Base-by-base conservation (phyloP, 1,284 basidiomycete species). In the Sporisorium exsertum region DNA sequence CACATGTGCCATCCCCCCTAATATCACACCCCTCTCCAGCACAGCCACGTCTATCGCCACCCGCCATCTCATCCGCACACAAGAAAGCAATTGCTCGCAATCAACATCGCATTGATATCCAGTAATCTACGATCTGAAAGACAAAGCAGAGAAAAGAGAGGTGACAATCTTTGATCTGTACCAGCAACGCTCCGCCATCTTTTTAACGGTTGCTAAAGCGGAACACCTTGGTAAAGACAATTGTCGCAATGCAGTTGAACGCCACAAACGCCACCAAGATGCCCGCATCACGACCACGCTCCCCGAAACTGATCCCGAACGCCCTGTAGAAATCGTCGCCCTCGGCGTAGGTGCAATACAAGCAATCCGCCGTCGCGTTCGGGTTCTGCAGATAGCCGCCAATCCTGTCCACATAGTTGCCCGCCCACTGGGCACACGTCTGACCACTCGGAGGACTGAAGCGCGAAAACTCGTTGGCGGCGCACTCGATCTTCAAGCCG, bases 351-450 rank as follows among this genome's bases (percentile, higher is more conserved):
- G 91, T 89, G 81, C 92, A 94, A 83, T 93, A 94, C n/a, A 88
- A 88, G 85, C 93, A 94, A 8, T 72, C 69, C 12, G 51, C 58
- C 0, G 90, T 91, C 9, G 88, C 92, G 55, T 88, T 86, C 0
- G 89, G 89, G 85, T 95, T 92, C 74, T 92, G 88, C 43, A 97
- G 86, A 86, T 97, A 97, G 0, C 93, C 95, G 91, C 91, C 76
- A 89, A 89, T 3, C 86, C 86, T 77, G 8, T 91, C 90, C 81
- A 75, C 59, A 49, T 75, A 75, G 55, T 54, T 58, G 29, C 68
- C 68, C 1, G 73, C 68, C 71, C 71, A 96, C 4, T 89, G 74
- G 5, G 76, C 78, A 81, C 94, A 96, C 0, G 91, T 93, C 84
- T 94, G 90, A 7, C 91, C 91, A 0, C 87, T 73, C 0, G 94